phyloP scores from a whole-genome alignment of 768 basidiomycete genomes.

The Tremella yokohamensis region DNA sequence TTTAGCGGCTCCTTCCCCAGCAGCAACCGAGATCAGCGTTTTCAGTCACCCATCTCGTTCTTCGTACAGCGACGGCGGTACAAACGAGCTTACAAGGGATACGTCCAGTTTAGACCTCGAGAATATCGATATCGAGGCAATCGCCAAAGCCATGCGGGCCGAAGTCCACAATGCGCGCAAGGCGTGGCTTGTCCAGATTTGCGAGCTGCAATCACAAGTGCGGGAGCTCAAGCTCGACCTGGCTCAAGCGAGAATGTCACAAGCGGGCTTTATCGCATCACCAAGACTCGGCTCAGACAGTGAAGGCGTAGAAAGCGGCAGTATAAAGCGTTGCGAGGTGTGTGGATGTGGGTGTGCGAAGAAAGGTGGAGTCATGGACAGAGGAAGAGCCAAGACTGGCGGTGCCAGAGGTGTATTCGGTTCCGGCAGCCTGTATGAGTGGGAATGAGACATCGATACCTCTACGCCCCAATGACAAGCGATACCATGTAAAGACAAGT shows the following conservation, averaged over 20 bases:
- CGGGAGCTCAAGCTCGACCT: not conserved
- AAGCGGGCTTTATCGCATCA: slow-evolving; percentile 1
- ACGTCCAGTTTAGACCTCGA: not conserved
- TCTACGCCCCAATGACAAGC: not conserved
- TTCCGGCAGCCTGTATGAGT: slow-evolving; percentile 40
- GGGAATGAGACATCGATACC: slow-evolving; percentile 17
- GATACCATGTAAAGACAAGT: not conserved
- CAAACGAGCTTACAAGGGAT: not conserved
- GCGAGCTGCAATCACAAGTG: slow-evolving; percentile 32
- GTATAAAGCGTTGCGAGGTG: slow-evolving; percentile 2
- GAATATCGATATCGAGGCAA: not conserved
- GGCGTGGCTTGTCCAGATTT: slow-evolving; percentile 22
- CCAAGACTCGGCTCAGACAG: not conserved
- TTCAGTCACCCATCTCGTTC: not conserved
- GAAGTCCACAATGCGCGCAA: slow-evolving; percentile 22
- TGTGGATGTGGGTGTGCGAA: no score
- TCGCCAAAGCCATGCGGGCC: not conserved
- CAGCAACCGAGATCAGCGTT: not conserved
- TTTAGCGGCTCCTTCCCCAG: not conserved
- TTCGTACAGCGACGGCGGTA: not conserved
- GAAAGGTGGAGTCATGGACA: slow-evolving; percentile 27
- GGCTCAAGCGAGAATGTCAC: slow-evolving; percentile 2
- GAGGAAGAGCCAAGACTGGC: slow-evolving; percentile 41
- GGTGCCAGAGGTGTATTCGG: slow-evolving; percentile 44
- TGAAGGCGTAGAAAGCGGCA: not conserved